Percentiles rank a stretch among this genome's conserved stretches.
Evolutionary conservation across 2,329 filamentous ascomycete species (phyloP).

Genomic region (Lecanicillium sp.): DNA sequence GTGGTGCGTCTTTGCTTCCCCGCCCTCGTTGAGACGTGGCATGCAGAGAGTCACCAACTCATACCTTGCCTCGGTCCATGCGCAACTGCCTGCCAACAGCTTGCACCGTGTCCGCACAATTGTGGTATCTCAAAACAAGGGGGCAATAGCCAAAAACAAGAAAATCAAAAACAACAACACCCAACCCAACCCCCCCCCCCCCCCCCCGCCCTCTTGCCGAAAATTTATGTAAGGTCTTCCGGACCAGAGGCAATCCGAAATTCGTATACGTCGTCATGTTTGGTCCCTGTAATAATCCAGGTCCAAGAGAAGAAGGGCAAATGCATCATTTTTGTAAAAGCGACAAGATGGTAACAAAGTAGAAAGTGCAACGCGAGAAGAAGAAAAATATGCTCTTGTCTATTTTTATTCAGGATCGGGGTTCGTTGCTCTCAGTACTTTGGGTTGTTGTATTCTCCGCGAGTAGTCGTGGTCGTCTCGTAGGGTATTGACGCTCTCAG

Average conservation of each 20-base stretch:
- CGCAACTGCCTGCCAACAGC: too few relatives aligned
- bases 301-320: conserved; percentile 1
- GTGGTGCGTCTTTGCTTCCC: too few relatives aligned
- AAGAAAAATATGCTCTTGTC: not conserved
- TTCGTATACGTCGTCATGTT: conserved; percentile 8
- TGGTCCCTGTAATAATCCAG: conserved; percentile 3
- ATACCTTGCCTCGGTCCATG: not conserved
- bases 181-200: not conserved
- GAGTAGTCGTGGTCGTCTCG: conserved; percentile 60
- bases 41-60: too few relatives aligned
- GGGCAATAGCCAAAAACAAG: conserved; percentile 4
- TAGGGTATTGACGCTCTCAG: conserved; percentile 55
- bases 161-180: conserved; percentile 1
- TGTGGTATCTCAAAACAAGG: not conserved
- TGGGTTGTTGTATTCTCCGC: conserved; percentile 45
- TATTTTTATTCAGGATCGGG: conserved; percentile 38
- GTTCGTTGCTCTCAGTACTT: conserved; percentile 55
- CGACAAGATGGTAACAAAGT: not conserved
- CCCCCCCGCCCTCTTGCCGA: not conserved
- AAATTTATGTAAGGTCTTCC: conserved; percentile 5
- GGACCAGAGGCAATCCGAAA: conserved; percentile 6
- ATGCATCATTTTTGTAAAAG: not conserved
- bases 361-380: not conserved
- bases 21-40: too few relatives aligned
- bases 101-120: not conserved